A percentile compares a stretch with the other conserved stretches of the same genome.
phyloP scores from a whole-genome alignment of 139 green algal genomes.

The Micromonas commoda region DNA sequence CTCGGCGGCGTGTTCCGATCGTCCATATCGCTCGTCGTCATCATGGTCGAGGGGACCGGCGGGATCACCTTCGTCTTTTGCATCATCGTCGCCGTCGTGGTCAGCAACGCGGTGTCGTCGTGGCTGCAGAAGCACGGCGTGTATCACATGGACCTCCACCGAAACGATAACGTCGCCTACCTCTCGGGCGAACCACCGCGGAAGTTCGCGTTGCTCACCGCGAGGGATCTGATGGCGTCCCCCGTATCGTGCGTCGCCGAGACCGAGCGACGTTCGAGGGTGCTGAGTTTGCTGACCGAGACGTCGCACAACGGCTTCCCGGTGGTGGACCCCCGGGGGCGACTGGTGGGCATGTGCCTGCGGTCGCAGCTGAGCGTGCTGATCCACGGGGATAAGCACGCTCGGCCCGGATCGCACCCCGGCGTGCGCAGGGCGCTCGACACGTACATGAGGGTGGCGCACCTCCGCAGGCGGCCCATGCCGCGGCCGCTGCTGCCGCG shows the following conservation, averaged over 20 bases:
- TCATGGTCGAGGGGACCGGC: slow-evolving; percentile 76
- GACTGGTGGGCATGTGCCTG: slow-evolving; percentile 67
- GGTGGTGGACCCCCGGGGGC: slow-evolving; percentile 43
- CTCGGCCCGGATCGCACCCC: background rate
- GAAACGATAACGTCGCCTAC: slow-evolving; percentile 58
- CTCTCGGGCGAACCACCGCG: slow-evolving; percentile 64
- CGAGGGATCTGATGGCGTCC: slow-evolving; percentile 55
- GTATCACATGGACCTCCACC: slow-evolving; percentile 83
- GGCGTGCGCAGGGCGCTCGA: background rate
- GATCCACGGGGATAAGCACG: slow-evolving; percentile 36
- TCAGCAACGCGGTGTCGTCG: slow-evolving; percentile 73
- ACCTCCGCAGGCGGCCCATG: background rate
- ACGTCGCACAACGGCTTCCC: slow-evolving; percentile 85
- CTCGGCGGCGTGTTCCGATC: slow-evolving; percentile 81
- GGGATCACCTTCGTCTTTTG: slow-evolving; percentile 75
- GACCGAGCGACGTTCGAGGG: slow-evolving; percentile 50
- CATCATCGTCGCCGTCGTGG: slow-evolving; percentile 71
- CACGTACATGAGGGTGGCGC: slow-evolving; percentile 7
- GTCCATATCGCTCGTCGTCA: slow-evolving; percentile 78
- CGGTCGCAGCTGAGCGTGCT: slow-evolving; percentile 75
- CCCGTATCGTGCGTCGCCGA: slow-evolving; percentile 25
- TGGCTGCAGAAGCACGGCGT: slow-evolving; percentile 70
- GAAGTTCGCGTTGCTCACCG: slow-evolving; percentile 53
- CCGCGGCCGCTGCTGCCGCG: background rate
- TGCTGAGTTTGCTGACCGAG: slow-evolving; percentile 57